A percentile compares a stretch with the other conserved stretches of the same genome.
These are phyloP conservation scores for Penicillium goetzii DNA, from an alignment of 495 filamentous ascomycete species.

Conservation along the genomic window DNA sequence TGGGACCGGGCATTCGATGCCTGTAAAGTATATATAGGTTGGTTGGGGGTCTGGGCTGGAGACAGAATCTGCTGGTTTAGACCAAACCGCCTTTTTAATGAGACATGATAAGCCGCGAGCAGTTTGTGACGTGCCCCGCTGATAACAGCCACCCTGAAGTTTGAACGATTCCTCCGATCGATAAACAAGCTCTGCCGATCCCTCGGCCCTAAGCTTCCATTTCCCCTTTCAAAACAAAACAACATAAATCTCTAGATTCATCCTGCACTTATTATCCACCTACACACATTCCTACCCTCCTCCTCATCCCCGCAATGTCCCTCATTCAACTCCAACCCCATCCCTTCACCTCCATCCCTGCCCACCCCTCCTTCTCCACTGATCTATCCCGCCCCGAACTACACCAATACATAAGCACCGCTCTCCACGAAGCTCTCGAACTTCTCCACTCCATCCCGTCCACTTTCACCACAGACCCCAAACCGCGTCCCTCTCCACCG, in stretches of 20 bases:
- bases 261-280: background rate
- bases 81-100: background rate
- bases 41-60: background rate
- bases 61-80: background rate
- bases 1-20: slow-evolving; percentile 71
- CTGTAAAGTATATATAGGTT: slow-evolving; percentile 35
- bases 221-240: background rate
- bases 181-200: slow-evolving; percentile 25
- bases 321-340: slow-evolving; percentile 35
- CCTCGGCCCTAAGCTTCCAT: slow-evolving; percentile 10
- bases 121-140: slow-evolving; percentile 9
- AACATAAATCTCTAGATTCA: background rate
- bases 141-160: slow-evolving; percentile 8
- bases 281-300: background rate
- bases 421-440: slow-evolving; percentile 59
- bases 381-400: slow-evolving; percentile 23
- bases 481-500: slow-evolving; percentile 47
- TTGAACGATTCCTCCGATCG: background rate
- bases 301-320: slow-evolving; percentile 24
- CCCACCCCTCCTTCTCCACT: slow-evolving; percentile 34
- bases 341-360: slow-evolving; percentile 37
- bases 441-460: slow-evolving; percentile 54
- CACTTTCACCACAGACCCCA: slow-evolving; percentile 31
- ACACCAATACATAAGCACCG: slow-evolving; percentile 29
- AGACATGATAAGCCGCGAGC: background rate